phyloP scores from a whole-genome alignment of 345 rosid species.

The Ailanthus altissimus region DNA sequence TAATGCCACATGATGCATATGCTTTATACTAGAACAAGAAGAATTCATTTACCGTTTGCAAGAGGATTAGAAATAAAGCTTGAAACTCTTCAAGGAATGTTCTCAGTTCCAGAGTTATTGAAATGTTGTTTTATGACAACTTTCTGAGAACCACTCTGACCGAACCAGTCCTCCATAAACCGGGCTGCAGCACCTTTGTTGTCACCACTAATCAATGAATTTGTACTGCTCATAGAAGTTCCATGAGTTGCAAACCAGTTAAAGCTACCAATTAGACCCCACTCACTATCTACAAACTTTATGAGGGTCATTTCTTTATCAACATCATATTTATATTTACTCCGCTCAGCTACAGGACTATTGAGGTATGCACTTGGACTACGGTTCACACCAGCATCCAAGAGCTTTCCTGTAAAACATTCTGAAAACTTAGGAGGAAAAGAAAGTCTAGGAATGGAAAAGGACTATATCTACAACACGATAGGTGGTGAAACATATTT shows the following conservation, averaged over 20 bases:
- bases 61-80: constrained; percentile 45
- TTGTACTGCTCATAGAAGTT: constrained; percentile 71
- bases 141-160: constrained; percentile 22
- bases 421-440: not conserved
- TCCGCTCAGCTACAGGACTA: constrained; percentile 54
- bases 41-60: constrained; percentile 45
- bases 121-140: not conserved
- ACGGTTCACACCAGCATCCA: constrained; percentile 72
- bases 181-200: constrained; percentile 78
- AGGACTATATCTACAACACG: not conserved
- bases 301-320: constrained; percentile 72
- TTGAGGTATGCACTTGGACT: constrained; percentile 72
- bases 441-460: not conserved
- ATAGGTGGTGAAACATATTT: not conserved
- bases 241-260: constrained; percentile 86
- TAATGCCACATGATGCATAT: not conserved
- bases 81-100: constrained; percentile 59
- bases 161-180: constrained; percentile 77
- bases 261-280: constrained; percentile 67
- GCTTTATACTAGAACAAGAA: not conserved
- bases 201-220: constrained; percentile 70
- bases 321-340: constrained; percentile 56
- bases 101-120: constrained; percentile 24
- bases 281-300: constrained; percentile 59
- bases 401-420: constrained; percentile 50